Percentiles rank a stretch among this genome's conserved stretches.
Conservation (phyloP, 1,284 basidiomycete genomes). For the Ustilago loliicola region DNA sequence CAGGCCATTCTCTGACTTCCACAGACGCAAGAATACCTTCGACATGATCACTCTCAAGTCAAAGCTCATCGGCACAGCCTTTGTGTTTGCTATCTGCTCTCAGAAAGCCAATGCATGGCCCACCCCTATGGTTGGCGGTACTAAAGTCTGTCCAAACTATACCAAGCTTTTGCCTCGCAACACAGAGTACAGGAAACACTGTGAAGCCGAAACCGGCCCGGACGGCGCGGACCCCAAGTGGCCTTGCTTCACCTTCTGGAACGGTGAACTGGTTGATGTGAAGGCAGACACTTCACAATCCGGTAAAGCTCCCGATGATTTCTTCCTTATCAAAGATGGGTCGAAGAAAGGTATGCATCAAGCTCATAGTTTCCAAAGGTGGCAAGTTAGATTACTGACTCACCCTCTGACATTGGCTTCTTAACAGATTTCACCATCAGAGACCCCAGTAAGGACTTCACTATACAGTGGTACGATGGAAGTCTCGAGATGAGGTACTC, state of each 20-base stretch:
- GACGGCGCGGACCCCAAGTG: constrained; percentile 10
- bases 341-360: constrained; percentile 13
- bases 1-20: not conserved
- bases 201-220: constrained; percentile 13
- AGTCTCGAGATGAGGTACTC: constrained; percentile 3
- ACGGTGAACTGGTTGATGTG: not conserved
- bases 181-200: constrained; percentile 16
- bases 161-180: constrained; percentile 15
- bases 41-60: not conserved
- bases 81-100: not conserved
- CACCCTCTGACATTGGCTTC: not conserved
- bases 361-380: not conserved
- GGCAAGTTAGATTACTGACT: not conserved
- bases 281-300: not conserved
- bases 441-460: constrained; percentile 14
- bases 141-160: not conserved
- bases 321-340: constrained; percentile 27
- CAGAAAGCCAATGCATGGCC: not conserved
- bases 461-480: not conserved
- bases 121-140: not conserved
- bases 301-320: not conserved
- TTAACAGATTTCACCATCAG: constrained; percentile 21
- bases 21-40: not conserved
- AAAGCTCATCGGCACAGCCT: not conserved
- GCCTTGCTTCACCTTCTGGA: constrained; percentile 32